These are phyloP conservation scores for Scenedesmus sp. DNA, from an alignment of 163 green algal genomes.

Conservation along the genomic window DNA sequence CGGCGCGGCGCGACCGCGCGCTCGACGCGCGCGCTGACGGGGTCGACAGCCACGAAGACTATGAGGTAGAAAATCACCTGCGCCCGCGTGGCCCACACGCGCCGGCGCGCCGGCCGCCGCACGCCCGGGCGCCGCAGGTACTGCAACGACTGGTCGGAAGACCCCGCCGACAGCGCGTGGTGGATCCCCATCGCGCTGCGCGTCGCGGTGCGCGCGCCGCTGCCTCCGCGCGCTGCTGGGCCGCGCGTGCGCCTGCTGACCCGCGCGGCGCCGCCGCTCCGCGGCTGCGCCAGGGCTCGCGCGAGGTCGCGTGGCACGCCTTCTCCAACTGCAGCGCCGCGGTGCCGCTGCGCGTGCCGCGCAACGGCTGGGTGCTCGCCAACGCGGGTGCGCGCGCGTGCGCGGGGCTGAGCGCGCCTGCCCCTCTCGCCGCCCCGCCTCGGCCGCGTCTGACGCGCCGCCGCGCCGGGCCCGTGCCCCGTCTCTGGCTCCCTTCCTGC, in stretches of 20 bases:
- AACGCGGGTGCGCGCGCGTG: conserved; percentile 19
- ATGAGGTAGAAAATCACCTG: no score
- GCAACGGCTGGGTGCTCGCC: conserved; percentile 38
- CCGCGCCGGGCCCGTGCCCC: background rate
- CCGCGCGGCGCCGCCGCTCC: no score
- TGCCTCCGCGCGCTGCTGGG: no score
- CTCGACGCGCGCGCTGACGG: no score
- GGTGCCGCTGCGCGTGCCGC: conserved; percentile 8
- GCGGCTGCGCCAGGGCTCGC: conserved; percentile 20
- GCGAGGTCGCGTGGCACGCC: conserved; percentile 18
- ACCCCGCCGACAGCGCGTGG: conserved; percentile 1
- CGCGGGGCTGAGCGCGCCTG: background rate
- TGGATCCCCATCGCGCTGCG: conserved; percentile 31
- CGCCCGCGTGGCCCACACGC: background rate
- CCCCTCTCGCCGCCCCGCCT: background rate
- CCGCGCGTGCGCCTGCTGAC: no score
- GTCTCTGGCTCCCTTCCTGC: background rate
- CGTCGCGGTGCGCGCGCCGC: background rate
- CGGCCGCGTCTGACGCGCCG: background rate
- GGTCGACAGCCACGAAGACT: no score
- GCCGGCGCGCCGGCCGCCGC: no score
- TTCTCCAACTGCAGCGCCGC: conserved; percentile 41
- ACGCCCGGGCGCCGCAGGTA: no score
- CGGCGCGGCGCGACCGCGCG: no score
- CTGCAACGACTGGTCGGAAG: conserved; percentile 41